These are phyloP conservation scores for Aegilops bicornis DNA, from an alignment of 176 grass and related monocot genomes.

Conservation along the genomic window DNA sequence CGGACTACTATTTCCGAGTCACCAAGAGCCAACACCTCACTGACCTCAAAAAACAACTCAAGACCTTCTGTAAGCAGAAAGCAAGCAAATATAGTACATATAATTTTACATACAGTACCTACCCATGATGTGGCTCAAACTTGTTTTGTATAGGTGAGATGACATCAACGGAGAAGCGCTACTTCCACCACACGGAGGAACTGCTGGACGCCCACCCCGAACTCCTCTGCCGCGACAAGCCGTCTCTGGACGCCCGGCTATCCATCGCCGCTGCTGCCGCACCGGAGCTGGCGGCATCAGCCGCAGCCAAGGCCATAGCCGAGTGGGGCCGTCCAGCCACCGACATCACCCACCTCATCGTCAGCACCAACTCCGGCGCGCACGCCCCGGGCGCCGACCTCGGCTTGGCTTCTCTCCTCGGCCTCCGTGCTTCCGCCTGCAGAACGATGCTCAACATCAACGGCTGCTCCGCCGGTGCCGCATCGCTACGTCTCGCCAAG, in stretches of 20 bases:
- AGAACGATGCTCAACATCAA: not conserved
- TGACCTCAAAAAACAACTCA: not conserved
- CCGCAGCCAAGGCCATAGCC: too few species aligned
- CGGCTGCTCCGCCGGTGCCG: not conserved
- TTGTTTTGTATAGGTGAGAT: conserved; percentile 4
- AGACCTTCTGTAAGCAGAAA: not conserved
- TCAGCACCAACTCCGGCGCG: too few species aligned
- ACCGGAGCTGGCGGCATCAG: too few species aligned
- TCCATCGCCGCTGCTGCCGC: conserved; percentile 10
- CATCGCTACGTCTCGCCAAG: not conserved
- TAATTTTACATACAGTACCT: too few species aligned
- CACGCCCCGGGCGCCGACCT: too few species aligned
- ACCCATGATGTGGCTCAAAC: not conserved
- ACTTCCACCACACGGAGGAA: conserved; percentile 3
- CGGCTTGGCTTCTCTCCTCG: too few species aligned
- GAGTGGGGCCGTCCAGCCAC: too few species aligned
- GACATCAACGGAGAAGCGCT: conserved; percentile 31
- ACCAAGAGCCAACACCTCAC: not conserved
- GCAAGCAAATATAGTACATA: not conserved
- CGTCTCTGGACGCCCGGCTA: conserved; percentile 17
- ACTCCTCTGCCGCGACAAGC: conserved; percentile 4
- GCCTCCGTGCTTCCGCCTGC: not conserved
- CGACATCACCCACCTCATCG: too few species aligned
- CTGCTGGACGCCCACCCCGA: conserved; percentile 29
- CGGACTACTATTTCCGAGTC: not conserved